Percentiles rank a stretch among this genome's conserved stretches.
Conservation (phyloP, 2,329 filamentous ascomycete species). For the Sarocladiaceae sp. region DNA sequence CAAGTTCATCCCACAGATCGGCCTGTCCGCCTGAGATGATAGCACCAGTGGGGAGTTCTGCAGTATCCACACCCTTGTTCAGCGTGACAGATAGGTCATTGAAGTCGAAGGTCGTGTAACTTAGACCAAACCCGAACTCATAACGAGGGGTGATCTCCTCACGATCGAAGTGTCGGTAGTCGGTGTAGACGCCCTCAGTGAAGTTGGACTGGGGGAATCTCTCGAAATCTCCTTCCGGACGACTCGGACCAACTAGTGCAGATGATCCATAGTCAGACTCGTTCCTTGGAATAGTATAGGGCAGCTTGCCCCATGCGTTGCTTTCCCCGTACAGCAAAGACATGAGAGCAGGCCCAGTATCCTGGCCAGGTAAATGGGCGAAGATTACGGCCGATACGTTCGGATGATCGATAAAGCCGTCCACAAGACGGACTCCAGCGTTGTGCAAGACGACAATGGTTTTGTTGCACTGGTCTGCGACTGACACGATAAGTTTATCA, state of each 20-base stretch:
- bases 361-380: constrained; percentile 68
- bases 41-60: constrained; percentile 18
- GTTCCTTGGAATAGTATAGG: constrained; percentile 62
- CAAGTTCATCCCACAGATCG: constrained; percentile 49
- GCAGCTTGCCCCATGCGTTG: constrained; percentile 64
- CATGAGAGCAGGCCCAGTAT: constrained; percentile 63
- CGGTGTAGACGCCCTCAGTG: constrained; percentile 61
- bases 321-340: constrained; percentile 65
- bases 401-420: constrained; percentile 58
- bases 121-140: constrained; percentile 66
- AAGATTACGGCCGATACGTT: constrained; percentile 64
- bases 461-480: constrained; percentile 57
- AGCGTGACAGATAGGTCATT: constrained; percentile 19
- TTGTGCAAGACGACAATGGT: constrained; percentile 69
- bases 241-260: constrained; percentile 30
- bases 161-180: constrained; percentile 63
- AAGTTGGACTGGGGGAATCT: constrained; percentile 39
- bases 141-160: constrained; percentile 55
- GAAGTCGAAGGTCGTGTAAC: constrained; percentile 60
- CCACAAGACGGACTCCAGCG: constrained; percentile 62
- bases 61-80: constrained; percentile 20
- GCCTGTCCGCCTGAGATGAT: constrained; percentile 49
- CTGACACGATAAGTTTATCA: constrained; percentile 60
- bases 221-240: constrained; percentile 22
- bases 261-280: constrained; percentile 40